phyloP scores from a whole-genome alignment of 805 yeast species.

The Nakazawaea wickerhamii region DNA sequence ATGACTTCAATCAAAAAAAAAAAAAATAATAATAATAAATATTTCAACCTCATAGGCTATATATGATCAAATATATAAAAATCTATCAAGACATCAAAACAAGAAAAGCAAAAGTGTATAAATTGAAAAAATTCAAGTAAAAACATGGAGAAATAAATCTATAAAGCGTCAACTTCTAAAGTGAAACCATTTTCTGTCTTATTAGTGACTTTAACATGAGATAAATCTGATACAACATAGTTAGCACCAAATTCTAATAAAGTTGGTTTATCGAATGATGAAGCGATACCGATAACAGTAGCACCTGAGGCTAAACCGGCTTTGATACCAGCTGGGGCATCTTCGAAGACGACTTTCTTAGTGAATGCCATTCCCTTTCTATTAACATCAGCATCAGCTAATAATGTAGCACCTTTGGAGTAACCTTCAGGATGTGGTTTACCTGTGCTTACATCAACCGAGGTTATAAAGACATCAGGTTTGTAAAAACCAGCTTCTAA shows the following conservation, averaged over 20 bases:
- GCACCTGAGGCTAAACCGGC: constrained; percentile 87
- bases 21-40: too few relatives aligned
- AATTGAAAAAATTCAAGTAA: neutral
- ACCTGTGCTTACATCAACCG: constrained; percentile 73
- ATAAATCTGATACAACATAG: constrained; percentile 72
- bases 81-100: neutral
- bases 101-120: neutral
- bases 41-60: too few relatives aligned
- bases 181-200: constrained; percentile 39
- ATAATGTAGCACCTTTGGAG: constrained; percentile 46
- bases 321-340: constrained; percentile 82
- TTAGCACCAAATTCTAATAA: constrained; percentile 76
- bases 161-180: constrained; percentile 34
- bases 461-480: constrained; percentile 78
- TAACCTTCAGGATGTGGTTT: constrained; percentile 89
- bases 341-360: constrained; percentile 70
- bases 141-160: neutral
- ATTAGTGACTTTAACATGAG: constrained; percentile 51
- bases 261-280: constrained; percentile 65
- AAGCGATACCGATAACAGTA: constrained; percentile 75
- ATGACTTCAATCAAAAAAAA: neutral
- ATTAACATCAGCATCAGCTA: constrained; percentile 27
- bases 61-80: too few relatives aligned
- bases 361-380: constrained; percentile 21
- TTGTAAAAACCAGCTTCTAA: constrained; percentile 36